A percentile compares a stretch with the other conserved stretches of the same genome.
Evolutionary conservation across 2,329 filamentous ascomycete genomes (phyloP).

Genomic region (Aspergillus sp.): DNA sequence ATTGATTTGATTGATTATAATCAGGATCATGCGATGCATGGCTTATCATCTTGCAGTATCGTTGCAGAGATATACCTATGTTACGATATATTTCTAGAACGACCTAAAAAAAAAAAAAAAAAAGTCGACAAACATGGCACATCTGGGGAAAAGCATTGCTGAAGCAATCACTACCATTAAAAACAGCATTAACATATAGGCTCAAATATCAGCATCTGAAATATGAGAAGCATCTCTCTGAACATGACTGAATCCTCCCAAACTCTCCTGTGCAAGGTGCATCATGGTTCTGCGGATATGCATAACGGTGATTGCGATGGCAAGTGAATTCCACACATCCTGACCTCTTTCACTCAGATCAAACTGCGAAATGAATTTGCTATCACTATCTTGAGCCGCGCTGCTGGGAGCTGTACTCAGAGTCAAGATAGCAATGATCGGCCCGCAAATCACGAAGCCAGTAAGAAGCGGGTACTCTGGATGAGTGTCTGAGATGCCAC

Average conservation of each 20-base stretch:
- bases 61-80: too few relatives aligned
- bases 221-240: neutral
- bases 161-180: neutral
- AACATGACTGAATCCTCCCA: constrained; percentile 14
- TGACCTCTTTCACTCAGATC: constrained; percentile 52
- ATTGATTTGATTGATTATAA: too few relatives aligned
- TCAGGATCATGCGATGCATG: too few relatives aligned
- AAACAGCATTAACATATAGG: neutral
- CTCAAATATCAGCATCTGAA: constrained; percentile 15
- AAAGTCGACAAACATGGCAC: too few relatives aligned
- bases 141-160: too few relatives aligned
- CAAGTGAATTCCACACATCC: constrained; percentile 61
- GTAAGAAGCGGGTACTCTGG: constrained; percentile 49
- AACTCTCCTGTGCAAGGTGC: constrained; percentile 37
- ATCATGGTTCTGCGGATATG: constrained; percentile 52
- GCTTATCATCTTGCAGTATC: too few relatives aligned
- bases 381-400: constrained; percentile 15
- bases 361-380: constrained; percentile 48
- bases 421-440: constrained; percentile 53
- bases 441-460: constrained; percentile 53
- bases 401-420: constrained; percentile 42
- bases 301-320: constrained; percentile 54
- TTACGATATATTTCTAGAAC: too few relatives aligned
- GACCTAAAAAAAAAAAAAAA: too few relatives aligned
- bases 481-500: constrained; percentile 5